Evolutionary conservation across 805 yeast species (phyloP), one percentile per base, ranked within the genome.

Genomic region (Isabelozyma pseudorhagii): DNA sequence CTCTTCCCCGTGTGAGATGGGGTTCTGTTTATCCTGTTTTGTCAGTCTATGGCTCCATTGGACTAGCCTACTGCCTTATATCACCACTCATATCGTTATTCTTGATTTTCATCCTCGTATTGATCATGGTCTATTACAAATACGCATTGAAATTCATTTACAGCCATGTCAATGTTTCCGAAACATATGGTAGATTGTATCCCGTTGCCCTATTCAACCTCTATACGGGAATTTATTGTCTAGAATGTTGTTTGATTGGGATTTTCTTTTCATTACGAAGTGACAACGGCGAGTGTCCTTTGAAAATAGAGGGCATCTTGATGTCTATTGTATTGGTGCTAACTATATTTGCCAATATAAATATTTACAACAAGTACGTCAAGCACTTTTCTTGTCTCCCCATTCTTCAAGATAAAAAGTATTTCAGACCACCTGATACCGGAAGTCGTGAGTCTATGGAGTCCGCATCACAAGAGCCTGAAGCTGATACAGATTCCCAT

Each of bases 221-320:
- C 42, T 89, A 87, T 59, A 75, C 87, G 0, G 97, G 97, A 0
- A 68, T 91, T 1, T 91, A 91, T 63, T 88, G 91, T 58, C 73
- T 89, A 60, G 96, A 91, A 59, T 72, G 85, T 38, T 87, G 92
- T 53, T 66, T 91, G 57, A 77, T 88, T 40, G 97, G 97, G 0
- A 68, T 89, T 8, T 84, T 89, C 56, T 79, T 88, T 40, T 65
- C 87, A 13, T 84, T 85, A 53, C 72, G 74, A 47, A 77, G 84
- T 57, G 68, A 69, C n/a, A 47, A 67, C 5, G 82, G 74, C 36
- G 61, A 59, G 46, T 77, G 67, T 50, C 72, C 64, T 41, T 78
- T 74, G 69, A 74, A 60, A 48, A 66, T 65, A 21, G 85, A 79
- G 46, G 83, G 81, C 4, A 69, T 78, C 45, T 53, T 80, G 8